Evolutionary conservation across 2,329 filamentous ascomycete genomes (phyloP).

Genomic region (Hirsutella minnesotensis): DNA sequence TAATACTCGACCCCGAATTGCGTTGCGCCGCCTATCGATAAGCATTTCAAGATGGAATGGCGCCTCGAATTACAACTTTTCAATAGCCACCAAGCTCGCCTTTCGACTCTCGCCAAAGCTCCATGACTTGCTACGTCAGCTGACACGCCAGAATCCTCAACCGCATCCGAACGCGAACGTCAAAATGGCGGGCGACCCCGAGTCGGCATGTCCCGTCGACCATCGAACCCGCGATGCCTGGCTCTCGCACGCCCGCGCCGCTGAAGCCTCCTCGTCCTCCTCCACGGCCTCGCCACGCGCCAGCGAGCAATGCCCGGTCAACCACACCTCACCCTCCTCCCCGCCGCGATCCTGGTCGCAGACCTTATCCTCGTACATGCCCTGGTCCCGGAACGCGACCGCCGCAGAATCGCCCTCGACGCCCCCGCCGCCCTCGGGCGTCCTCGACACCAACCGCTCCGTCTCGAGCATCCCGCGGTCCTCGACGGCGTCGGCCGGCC

Average conservation of each 20-base stretch:
- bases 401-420: slow-evolving; percentile 5
- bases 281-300: background rate
- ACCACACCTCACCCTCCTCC: slow-evolving; percentile 10
- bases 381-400: slow-evolving; percentile 22
- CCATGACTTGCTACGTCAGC: too few relatives aligned
- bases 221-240: slow-evolving; percentile 80
- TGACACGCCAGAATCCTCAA: too few relatives aligned
- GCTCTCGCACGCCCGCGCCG: slow-evolving; percentile 53
- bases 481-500: slow-evolving; percentile 46
- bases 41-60: too few relatives aligned
- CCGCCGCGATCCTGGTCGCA: slow-evolving; percentile 29
- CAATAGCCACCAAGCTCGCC: too few relatives aligned
- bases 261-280: background rate
- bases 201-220: slow-evolving; percentile 68
- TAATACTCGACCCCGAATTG: too few relatives aligned
- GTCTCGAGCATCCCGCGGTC: slow-evolving; percentile 70
- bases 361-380: slow-evolving; percentile 28
- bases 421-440: slow-evolving; percentile 3
- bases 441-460: slow-evolving; percentile 56
- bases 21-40: too few relatives aligned
- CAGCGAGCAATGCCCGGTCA: slow-evolving; percentile 20
- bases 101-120: too few relatives aligned
- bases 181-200: slow-evolving; percentile 14
- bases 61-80: too few relatives aligned
- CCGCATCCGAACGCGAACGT: too few relatives aligned